phyloP scores from a whole-genome alignment of 106 monocot species.

The Dactylorhiza incarnata region DNA sequence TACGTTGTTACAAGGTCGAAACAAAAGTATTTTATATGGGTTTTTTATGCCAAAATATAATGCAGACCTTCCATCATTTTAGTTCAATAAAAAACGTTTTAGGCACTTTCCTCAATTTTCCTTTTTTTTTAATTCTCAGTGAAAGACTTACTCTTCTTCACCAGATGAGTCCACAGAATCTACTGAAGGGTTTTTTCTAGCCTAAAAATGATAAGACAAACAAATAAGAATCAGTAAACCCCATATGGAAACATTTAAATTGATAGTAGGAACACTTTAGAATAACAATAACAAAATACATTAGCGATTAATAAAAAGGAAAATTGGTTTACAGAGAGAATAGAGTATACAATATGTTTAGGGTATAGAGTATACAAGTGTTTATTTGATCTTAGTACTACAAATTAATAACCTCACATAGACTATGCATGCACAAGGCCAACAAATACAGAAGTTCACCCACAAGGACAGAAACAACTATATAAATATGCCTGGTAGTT shows the following conservation, averaged over 20 bases:
- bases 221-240: not conserved
- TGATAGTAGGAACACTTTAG: not conserved
- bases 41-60: not conserved
- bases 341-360: too few relatives aligned
- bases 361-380: not conserved
- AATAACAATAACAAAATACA: not conserved
- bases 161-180: constrained; percentile 89
- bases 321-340: too few relatives aligned
- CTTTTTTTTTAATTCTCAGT: not conserved
- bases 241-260: not conserved
- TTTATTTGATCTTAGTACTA: not conserved
- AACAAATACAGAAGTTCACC: not conserved
- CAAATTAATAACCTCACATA: not conserved
- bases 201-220: constrained; percentile 34
- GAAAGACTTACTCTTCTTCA: constrained; percentile 87
- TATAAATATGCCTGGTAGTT: not conserved
- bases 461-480: not conserved
- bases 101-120: not conserved
- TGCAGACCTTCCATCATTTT: not conserved
- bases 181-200: constrained; percentile 55
- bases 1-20: not conserved
- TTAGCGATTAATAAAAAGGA: not conserved
- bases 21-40: not conserved
- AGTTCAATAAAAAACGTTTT: not conserved
- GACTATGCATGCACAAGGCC: not conserved